Evolutionary conservation across 768 basidiomycete genomes (phyloP).

Genomic region (Russula olivacea): DNA sequence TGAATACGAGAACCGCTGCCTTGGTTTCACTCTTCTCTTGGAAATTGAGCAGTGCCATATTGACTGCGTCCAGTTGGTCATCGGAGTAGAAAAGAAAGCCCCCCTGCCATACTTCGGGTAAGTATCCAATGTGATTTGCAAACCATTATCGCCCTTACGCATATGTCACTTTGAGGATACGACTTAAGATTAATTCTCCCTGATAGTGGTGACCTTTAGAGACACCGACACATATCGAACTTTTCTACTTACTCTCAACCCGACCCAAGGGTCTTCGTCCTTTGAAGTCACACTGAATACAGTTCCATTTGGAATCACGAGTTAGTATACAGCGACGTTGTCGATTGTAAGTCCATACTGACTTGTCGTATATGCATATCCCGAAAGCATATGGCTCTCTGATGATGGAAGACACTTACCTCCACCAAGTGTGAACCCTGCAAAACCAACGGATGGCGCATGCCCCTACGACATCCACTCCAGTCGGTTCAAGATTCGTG

Average conservation of each 20-base stretch:
- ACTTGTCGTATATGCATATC: constrained; percentile 32
- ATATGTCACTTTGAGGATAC: constrained; percentile 28
- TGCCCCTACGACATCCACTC: constrained; percentile 26
- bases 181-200: constrained; percentile 29
- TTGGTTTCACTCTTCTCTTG: constrained; percentile 13
- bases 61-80: background rate
- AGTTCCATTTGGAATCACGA: constrained; percentile 28
- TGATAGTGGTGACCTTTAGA: background rate
- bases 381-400: constrained; percentile 8
- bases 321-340: constrained; percentile 30
- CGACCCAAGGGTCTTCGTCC: too few relatives aligned
- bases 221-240: too few relatives aligned
- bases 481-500: constrained; percentile 6
- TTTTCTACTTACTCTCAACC: too few relatives aligned
- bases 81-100: background rate
- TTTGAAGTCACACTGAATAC: too few relatives aligned
- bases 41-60: constrained; percentile 1
- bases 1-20: background rate
- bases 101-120: background rate
- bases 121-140: too few relatives aligned
- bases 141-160: background rate
- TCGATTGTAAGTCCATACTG: constrained; percentile 34
- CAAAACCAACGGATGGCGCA: constrained; percentile 24
- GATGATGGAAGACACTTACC: constrained; percentile 9
- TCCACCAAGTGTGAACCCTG: constrained; percentile 27